phyloP scores from a whole-genome alignment of 371 early-diverging fungal species.

The Chytridiales sp. region DNA sequence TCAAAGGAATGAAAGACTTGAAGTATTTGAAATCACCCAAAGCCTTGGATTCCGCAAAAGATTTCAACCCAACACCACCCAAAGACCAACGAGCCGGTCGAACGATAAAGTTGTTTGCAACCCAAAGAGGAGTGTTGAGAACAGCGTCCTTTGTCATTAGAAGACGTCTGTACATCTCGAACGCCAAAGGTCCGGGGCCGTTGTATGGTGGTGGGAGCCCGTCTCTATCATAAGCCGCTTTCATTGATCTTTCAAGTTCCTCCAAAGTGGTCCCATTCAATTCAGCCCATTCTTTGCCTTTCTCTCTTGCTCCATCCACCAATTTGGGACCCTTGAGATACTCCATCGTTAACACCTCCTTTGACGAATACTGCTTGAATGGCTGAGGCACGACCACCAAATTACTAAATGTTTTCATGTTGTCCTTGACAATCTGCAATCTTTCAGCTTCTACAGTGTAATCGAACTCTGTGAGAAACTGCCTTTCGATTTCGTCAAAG shows the following conservation, averaged over 20 bases:
- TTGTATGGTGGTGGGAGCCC: slow-evolving; percentile 20
- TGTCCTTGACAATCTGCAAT: slow-evolving; percentile 13
- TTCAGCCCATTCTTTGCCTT: slow-evolving; percentile 12
- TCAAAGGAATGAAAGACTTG: slow-evolving; percentile 27
- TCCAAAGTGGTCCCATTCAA: slow-evolving; percentile 20
- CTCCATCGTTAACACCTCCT: slow-evolving; percentile 32
- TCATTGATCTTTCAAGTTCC: slow-evolving; percentile 19
- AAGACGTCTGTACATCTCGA: slow-evolving; percentile 12
- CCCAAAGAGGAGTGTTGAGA: slow-evolving; percentile 1
- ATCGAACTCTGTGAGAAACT: slow-evolving; percentile 32
- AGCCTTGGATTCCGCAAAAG: background rate
- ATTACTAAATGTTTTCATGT: slow-evolving; percentile 20
- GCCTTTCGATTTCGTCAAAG: slow-evolving; percentile 35
- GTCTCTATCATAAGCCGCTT: slow-evolving; percentile 1
- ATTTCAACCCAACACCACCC: background rate
- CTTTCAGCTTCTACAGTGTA: slow-evolving; percentile 28
- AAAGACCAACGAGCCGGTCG: slow-evolving; percentile 2
- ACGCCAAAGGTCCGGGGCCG: slow-evolving; percentile 13
- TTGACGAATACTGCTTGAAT: slow-evolving; percentile 16
- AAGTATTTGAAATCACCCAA: slow-evolving; percentile 1
- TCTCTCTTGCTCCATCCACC: slow-evolving; percentile 26
- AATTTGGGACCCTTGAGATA: slow-evolving; percentile 26
- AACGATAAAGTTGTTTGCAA: background rate
- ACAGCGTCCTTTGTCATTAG: slow-evolving; percentile 4
- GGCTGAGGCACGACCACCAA: slow-evolving; percentile 22